Base-by-base conservation (phyloP, 495 filamentous ascomycete species). In the Glarea lozoyensis region DNA sequence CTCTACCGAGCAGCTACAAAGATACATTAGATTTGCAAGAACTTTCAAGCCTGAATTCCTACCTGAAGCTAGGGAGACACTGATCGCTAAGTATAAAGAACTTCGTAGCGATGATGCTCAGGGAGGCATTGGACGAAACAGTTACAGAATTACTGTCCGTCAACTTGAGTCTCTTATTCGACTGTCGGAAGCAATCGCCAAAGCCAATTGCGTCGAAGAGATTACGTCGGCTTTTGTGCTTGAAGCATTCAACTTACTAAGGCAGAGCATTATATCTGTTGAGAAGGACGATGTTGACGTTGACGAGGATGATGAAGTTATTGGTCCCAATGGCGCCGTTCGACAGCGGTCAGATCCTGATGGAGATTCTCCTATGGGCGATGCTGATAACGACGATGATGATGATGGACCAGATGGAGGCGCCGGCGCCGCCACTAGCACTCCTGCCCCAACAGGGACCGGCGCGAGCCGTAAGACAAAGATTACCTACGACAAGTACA, bases 281-380 rank as follows among this genome's bases (percentile, higher is more conserved):
- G 93, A 99, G 61, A 92, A 95, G 53, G 92, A 99, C 52, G 92
- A 99, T 49, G 82, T 99, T 11, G 92, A 97, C 58, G 84, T 99
- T 25, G 89, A 96, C 11, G 90, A 95, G 20, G 81, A 85, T 3
- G 83, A 84, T 17, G 78, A 84, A 6, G 61, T 66, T 40, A 52
- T 60, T 21, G 56, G 53, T 2, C 50, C 17, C 43, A 43, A 27
- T 10, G 44, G 50, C 20, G 49, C 48, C 1, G 50, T 43, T 4
- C 32, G 57, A 67, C 10, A 45, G 56, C 10, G 35, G 20, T 62
- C 63, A 30, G 79, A 83, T 40, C 70, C 59, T 13, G 82, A 88
- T 43, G 82, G 76, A 4, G 86, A 92, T 46, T 70, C 70, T 47
- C 70, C 74, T 1, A 92, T 90, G 85, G 73, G 57, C n/a, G 72